phyloP scores from a whole-genome alignment of 352 stramenopile genomes.

The Albugo candida region DNA sequence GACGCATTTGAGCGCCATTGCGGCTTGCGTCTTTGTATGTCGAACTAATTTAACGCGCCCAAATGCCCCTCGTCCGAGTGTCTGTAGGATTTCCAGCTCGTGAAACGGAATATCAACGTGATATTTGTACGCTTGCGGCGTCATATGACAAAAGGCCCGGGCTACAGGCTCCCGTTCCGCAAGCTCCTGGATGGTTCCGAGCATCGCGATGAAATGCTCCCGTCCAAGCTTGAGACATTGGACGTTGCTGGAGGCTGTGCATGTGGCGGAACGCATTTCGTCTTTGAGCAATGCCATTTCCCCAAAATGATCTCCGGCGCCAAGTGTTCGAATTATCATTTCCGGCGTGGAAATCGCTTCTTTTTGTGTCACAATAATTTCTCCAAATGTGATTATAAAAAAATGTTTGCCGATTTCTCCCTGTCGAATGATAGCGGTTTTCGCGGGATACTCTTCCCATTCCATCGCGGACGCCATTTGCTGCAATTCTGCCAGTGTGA shows the following conservation, averaged over 20 bases:
- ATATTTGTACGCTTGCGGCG: slow-evolving; percentile 35
- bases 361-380: slow-evolving; percentile 45
- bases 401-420: slow-evolving; percentile 60
- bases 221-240: slow-evolving; percentile 42
- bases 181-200: slow-evolving; percentile 53
- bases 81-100: slow-evolving; percentile 58
- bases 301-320: slow-evolving; percentile 81
- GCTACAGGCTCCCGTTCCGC: slow-evolving; percentile 38
- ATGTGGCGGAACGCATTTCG: slow-evolving; percentile 81
- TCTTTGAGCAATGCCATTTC: slow-evolving; percentile 88
- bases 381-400: slow-evolving; percentile 57
- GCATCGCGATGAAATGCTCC: slow-evolving; percentile 63
- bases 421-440: slow-evolving; percentile 38
- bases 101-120: slow-evolving; percentile 48
- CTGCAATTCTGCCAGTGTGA: slow-evolving; percentile 40
- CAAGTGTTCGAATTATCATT: slow-evolving; percentile 34
- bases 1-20: slow-evolving; percentile 84
- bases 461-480: slow-evolving; percentile 60
- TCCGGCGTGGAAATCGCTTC: slow-evolving; percentile 20
- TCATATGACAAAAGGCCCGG: too few relatives aligned
- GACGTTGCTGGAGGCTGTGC: slow-evolving; percentile 49
- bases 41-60: slow-evolving; percentile 78
- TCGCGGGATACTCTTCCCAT: slow-evolving; percentile 49
- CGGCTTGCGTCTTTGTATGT: slow-evolving; percentile 32
- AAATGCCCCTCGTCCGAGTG: slow-evolving; percentile 70